phyloP scores from a whole-genome alignment of 1,284 basidiomycete genomes.

The Tetrapyrgos nigripes region DNA sequence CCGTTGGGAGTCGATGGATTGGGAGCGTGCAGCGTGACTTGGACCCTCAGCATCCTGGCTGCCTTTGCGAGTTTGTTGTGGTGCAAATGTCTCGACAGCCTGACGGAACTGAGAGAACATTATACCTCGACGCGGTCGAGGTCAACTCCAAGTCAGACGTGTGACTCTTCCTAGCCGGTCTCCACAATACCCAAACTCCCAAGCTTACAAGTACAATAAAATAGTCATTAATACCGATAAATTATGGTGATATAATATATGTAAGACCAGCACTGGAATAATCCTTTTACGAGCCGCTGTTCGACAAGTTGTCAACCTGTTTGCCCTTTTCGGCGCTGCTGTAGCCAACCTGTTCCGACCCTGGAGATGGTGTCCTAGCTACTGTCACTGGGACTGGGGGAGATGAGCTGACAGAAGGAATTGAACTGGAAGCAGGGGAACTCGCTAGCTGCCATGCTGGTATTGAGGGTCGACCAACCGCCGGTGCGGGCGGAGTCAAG shows the following conservation, averaged over 20 bases:
- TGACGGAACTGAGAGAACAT: conserved; percentile 75
- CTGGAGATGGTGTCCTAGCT: conserved; percentile 11
- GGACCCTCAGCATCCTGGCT: conserved; percentile 36
- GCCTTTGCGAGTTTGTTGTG: conserved; percentile 43
- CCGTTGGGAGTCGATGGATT: conserved; percentile 43
- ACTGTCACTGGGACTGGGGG: conserved; percentile 25
- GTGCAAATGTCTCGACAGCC: conserved; percentile 63
- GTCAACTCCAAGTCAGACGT: neutral
- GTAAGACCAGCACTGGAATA: too few species aligned
- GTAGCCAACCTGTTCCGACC: conserved; percentile 10
- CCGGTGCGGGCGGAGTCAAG: conserved; percentile 57
- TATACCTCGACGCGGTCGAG: neutral
- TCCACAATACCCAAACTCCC: neutral
- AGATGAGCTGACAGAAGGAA: conserved; percentile 19
- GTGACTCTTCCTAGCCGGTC: neutral
- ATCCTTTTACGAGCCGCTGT: too few species aligned
- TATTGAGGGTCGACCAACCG: conserved; percentile 73
- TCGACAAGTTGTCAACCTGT: too few species aligned
- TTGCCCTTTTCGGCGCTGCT: neutral
- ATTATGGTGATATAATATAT: too few species aligned
- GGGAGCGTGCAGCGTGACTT: conserved; percentile 30
- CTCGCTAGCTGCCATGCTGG: conserved; percentile 87
- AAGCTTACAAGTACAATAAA: conserved; percentile 9
- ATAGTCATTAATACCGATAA: too few species aligned
- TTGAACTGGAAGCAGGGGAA: conserved; percentile 16